Evolutionary conservation across 345 rosid species (phyloP).

Genomic region (Sonneratia caseolaris): DNA sequence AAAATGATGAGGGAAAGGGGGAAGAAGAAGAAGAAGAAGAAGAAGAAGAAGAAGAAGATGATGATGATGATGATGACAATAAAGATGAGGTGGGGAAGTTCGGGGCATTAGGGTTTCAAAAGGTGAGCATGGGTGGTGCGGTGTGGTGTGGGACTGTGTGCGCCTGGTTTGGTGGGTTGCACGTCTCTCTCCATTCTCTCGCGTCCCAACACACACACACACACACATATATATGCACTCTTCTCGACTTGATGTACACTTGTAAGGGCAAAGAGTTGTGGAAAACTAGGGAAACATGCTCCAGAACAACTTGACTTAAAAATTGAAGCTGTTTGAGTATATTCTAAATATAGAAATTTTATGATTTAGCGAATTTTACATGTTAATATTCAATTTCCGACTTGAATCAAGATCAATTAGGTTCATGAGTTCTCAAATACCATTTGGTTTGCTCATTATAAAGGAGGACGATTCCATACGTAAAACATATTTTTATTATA

Average conservation of each 20-base stretch:
- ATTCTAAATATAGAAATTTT: too few relatives aligned
- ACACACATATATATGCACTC: neutral
- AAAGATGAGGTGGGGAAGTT: neutral
- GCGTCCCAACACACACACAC: slow-evolving; percentile 14
- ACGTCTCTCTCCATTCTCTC: slow-evolving; percentile 19
- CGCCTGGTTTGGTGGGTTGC: slow-evolving; percentile 24
- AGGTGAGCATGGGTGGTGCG: neutral
- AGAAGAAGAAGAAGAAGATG: neutral
- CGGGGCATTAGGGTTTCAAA: slow-evolving; percentile 16
- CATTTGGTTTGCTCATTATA: too few relatives aligned
- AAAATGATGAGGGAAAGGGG: too few relatives aligned
- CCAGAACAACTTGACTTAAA: too few relatives aligned
- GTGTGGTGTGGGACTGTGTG: slow-evolving; percentile 17
- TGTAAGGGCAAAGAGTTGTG: neutral
- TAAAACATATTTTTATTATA: too few relatives aligned
- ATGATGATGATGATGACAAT: neutral
- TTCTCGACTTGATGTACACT: neutral
- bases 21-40: neutral
- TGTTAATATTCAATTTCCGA: too few relatives aligned
- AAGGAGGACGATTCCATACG: too few relatives aligned
- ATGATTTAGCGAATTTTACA: too few relatives aligned
- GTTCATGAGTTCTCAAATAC: too few relatives aligned
- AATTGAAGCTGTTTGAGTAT: too few relatives aligned
- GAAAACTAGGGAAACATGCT: too few relatives aligned
- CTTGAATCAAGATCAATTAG: too few relatives aligned